Evolutionary conservation across 2,329 filamentous ascomycete species (phyloP), one percentile per base, ranked within the genome.

Genomic region (Talaromyces sp.): DNA sequence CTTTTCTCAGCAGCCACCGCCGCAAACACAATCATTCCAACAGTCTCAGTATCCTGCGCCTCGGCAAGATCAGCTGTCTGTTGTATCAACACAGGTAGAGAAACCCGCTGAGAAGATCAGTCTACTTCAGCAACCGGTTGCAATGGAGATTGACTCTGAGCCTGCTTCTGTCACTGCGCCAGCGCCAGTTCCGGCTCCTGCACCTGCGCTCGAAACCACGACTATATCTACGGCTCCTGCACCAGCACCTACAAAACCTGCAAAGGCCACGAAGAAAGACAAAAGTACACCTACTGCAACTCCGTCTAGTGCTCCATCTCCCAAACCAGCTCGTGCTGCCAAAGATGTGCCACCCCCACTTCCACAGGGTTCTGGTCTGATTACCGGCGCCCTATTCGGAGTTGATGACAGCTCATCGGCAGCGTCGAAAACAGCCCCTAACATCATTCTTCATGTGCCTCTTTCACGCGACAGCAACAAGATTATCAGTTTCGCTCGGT

Each of bases 401-500:
- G 81, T 83, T 6, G 80, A 83, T 56, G 75, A 76, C 47, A 74
- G 75, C n/a, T 78, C 78, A 56, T 81, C 78, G 56, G 74, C 73
- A 49, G 69, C 76, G 3, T 69, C 70, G 34, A 80, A 75, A 45
- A 74, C 82, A 65, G 86, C 86, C 2, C 93, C 88, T 47, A 96
- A 88, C 4, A 97, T 99, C 68, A 86, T 96, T 62, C 85, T 99
- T 19, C 89, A 91, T 64, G 89, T 99, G 65, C 88, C 91, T 0
- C 84, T 99, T 45, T 86, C 89, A 65, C 91, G 92, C 47, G 88
- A 91, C 71, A 90, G 87, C 40, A 97, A 97, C 76, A 92, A 94
- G 70, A 94, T 96, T 67, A 88, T 99, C 79, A 98, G 98, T 77
- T 97, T 98, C 70, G 93, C 94, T 73, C 91, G 92, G 53, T 84